Percentiles rank a stretch among this genome's conserved stretches.
Evolutionary conservation across 257 asterid genomes (phyloP).

Genomic region (Solanum pennellii): DNA sequence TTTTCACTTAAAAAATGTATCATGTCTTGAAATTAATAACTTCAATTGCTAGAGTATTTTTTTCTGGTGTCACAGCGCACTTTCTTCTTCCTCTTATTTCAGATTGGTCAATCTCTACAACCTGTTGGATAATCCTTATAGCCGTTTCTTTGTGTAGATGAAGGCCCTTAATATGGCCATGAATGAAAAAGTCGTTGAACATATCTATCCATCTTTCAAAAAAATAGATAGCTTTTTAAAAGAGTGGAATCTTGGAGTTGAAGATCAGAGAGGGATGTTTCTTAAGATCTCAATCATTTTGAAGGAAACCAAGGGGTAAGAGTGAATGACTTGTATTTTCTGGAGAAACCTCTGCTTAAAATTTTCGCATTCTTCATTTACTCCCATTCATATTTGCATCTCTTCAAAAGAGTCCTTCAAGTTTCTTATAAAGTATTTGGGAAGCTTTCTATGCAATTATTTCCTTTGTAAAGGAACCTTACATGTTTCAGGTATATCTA

Average conservation of each 20-base stretch:
- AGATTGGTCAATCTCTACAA: constrained; percentile 89
- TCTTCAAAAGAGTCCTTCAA: constrained; percentile 54
- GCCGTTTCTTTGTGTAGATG: constrained; percentile 75
- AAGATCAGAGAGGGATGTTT: constrained; percentile 69
- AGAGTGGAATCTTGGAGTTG: constrained; percentile 70
- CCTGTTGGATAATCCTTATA: constrained; percentile 74
- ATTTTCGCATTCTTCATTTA: neutral
- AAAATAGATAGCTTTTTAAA: constrained; percentile 50
- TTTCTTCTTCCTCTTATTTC: neutral
- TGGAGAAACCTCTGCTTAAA: neutral
- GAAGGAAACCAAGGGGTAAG: constrained; percentile 67
- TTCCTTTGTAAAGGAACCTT: constrained; percentile 77
- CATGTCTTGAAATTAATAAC: neutral
- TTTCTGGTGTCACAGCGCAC: neutral
- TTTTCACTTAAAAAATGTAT: constrained; percentile 66
- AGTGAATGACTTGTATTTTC: neutral
- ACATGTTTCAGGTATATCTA: constrained; percentile 63
- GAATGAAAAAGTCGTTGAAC: constrained; percentile 58
- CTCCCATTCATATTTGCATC: constrained; percentile 26
- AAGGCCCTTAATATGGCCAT: constrained; percentile 70
- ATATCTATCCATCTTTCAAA: constrained; percentile 63
- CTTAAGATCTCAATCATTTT: constrained; percentile 50
- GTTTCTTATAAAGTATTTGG: constrained; percentile 73
- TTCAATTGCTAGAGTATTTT: neutral
- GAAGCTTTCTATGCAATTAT: constrained; percentile 61